Conservation (phyloP, 1,284 basidiomycete genomes). For the Pisolithus thermaeus region DNA sequence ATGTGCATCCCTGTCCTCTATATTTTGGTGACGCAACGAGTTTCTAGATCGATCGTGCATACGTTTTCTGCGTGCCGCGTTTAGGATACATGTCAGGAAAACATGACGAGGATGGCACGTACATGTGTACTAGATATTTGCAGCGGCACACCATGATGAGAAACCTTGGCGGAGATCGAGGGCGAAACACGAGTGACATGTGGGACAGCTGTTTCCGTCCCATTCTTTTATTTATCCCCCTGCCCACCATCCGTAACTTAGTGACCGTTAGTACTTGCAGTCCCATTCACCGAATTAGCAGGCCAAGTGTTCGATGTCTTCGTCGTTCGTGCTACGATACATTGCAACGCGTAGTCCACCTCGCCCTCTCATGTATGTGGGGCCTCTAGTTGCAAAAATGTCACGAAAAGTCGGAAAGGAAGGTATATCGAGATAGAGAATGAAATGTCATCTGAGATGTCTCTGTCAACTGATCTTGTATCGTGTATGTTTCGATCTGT, state of each 20-base stretch:
- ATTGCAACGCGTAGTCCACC: neutral
- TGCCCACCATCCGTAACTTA: neutral
- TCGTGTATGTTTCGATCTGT: constrained; percentile 1
- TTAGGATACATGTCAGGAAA: too few species aligned
- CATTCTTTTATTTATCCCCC: neutral
- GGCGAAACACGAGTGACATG: neutral
- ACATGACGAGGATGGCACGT: too few species aligned
- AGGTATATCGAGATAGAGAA: neutral
- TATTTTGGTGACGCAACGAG: too few species aligned
- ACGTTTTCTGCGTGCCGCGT: too few species aligned
- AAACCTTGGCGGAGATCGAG: too few species aligned
- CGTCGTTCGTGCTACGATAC: neutral
- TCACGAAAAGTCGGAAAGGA: constrained; percentile 14
- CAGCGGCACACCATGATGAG: too few species aligned
- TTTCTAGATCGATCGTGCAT: too few species aligned
- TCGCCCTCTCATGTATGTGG: neutral
- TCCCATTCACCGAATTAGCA: neutral
- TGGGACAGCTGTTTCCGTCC: neutral
- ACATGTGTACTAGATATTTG: too few species aligned
- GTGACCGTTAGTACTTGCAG: neutral
- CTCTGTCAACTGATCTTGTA: constrained; percentile 2
- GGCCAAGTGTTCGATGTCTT: neutral
- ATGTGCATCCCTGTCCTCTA: too few species aligned
- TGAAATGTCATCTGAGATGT: neutral
- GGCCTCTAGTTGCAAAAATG: constrained; percentile 6